Conservation (phyloP, 2,329 filamentous ascomycete genomes). For the Fusarium sarcochroum region DNA sequence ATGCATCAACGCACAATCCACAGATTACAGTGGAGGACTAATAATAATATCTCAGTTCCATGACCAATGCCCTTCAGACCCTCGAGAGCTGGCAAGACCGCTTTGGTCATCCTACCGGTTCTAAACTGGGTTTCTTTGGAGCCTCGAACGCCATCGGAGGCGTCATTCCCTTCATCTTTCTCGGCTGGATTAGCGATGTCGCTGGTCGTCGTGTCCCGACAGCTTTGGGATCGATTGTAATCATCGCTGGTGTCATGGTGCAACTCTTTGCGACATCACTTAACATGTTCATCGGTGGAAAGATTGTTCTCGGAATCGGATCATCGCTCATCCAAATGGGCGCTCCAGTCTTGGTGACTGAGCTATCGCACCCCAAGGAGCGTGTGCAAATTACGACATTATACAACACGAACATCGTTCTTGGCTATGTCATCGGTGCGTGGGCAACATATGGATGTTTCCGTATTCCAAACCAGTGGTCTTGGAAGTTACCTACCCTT, state of each 20-base stretch:
- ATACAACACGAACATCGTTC: conserved; percentile 42
- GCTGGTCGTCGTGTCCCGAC: conserved; percentile 54
- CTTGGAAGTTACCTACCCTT: conserved; percentile 59
- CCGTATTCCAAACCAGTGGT: conserved; percentile 39
- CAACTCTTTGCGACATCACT: conserved; percentile 55
- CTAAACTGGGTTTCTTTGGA: conserved; percentile 57
- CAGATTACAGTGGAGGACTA: accelerated
- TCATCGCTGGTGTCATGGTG: conserved; percentile 55
- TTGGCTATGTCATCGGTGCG: conserved; percentile 42
- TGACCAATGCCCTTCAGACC: conserved; percentile 59
- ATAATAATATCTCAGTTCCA: conserved; percentile 26
- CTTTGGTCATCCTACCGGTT: conserved; percentile 56
- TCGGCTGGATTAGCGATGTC: conserved; percentile 55
- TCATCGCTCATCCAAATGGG: conserved; percentile 58
- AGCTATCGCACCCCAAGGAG: conserved; percentile 58
- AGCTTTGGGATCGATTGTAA: conserved; percentile 56
- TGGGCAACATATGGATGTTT: conserved; percentile 47
- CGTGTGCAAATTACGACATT: conserved; percentile 42
- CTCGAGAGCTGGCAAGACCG: conserved; percentile 55
- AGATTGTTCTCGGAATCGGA: conserved; percentile 56
- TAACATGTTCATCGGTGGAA: conserved; percentile 57
- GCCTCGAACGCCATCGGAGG: conserved; percentile 58
- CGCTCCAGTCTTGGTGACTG: conserved; percentile 59
- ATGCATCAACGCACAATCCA: conserved; percentile 29
- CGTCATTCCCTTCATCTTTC: conserved; percentile 55